Percentiles rank a stretch among this genome's conserved stretches.
Evolutionary conservation across 768 basidiomycete species (phyloP).

Genomic region (Termitomyces sp.): DNA sequence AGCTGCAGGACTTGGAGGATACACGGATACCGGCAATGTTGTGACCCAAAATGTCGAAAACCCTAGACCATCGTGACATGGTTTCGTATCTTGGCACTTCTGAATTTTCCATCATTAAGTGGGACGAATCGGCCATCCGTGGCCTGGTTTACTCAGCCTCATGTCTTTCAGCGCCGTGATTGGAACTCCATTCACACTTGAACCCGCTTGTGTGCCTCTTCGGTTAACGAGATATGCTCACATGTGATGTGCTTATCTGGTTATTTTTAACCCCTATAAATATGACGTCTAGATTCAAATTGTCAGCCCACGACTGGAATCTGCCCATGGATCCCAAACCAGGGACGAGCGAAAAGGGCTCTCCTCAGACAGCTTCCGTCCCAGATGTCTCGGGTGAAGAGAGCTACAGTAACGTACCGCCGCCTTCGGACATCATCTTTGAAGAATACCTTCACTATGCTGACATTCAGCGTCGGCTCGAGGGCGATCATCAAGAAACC

Average conservation of each 20-base stretch:
- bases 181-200: neutral
- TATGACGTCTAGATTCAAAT: neutral
- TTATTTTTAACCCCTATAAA: neutral
- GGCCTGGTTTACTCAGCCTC: neutral
- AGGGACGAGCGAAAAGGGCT: neutral
- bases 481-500: constrained; percentile 9
- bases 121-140: neutral
- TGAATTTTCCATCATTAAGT: neutral
- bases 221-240: neutral
- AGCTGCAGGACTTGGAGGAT: neutral
- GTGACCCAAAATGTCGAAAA: neutral
- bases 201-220: neutral
- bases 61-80: neutral
- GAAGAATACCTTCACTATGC: constrained; percentile 35
- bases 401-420: neutral
- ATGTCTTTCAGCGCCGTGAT: neutral
- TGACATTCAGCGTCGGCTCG: constrained; percentile 28
- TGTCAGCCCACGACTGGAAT: neutral
- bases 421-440: constrained; percentile 16
- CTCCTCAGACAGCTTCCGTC: neutral
- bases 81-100: neutral
- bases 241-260: neutral
- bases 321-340: constrained; percentile 1
- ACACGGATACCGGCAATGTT: neutral
- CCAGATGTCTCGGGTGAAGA: neutral